Conservation (phyloP, 1,284 basidiomycete species). For the Volvariella surrecta region DNA sequence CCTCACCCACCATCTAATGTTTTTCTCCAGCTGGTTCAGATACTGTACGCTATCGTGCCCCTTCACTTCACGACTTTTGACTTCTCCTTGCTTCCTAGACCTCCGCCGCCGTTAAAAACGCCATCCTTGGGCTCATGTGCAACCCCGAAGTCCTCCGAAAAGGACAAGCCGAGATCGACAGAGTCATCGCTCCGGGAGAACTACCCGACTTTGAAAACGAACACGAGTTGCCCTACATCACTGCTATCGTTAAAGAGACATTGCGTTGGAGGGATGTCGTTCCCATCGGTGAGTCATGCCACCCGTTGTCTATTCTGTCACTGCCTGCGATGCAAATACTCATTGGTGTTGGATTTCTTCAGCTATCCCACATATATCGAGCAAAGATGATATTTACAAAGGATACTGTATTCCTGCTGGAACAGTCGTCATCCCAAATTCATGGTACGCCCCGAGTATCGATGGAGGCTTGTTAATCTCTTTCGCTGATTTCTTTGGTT, state of each 20-base stretch:
- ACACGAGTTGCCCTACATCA: slow-evolving; percentile 27
- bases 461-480: background rate
- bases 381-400: slow-evolving; percentile 19
- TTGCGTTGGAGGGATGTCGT: slow-evolving; percentile 26
- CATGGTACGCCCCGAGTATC: slow-evolving; percentile 11
- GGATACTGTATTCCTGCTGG: slow-evolving; percentile 22
- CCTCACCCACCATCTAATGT: background rate
- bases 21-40: slow-evolving; percentile 13
- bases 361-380: slow-evolving; percentile 17
- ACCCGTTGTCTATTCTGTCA: background rate
- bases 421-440: slow-evolving; percentile 19
- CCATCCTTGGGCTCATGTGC: slow-evolving; percentile 24
- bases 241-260: slow-evolving; percentile 28
- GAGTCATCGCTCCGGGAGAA: slow-evolving; percentile 21
- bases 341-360: background rate
- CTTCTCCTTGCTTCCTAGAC: slow-evolving; percentile 12
- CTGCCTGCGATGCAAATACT: background rate
- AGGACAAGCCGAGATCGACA: slow-evolving; percentile 32
- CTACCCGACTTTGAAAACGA: slow-evolving; percentile 29
- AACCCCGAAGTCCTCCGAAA: slow-evolving; percentile 27
- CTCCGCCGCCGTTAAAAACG: slow-evolving; percentile 17
- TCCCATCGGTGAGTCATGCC: slow-evolving; percentile 17
- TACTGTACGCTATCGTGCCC: slow-evolving; percentile 8
- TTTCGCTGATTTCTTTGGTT: background rate
- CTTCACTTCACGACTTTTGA: background rate